Conservation (phyloP, 176 grass and related monocot genomes). For the Juncus effusus region DNA sequence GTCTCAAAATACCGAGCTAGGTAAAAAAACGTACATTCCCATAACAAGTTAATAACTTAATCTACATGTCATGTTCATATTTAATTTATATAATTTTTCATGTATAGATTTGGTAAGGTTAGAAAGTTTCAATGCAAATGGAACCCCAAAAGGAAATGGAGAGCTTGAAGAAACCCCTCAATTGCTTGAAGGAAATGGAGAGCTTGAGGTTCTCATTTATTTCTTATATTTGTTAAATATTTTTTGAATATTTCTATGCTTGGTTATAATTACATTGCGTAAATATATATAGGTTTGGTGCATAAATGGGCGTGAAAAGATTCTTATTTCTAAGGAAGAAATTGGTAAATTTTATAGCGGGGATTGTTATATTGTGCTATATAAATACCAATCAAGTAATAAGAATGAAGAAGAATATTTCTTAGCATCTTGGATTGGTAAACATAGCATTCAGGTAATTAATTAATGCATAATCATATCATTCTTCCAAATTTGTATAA, state of each 20-base stretch:
- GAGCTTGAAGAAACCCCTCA: conserved; percentile 66
- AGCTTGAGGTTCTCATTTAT: conserved; percentile 63
- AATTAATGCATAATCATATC: not conserved
- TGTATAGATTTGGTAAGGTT: conserved; percentile 57
- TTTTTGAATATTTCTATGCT: conserved; percentile 9
- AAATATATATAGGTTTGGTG: conserved; percentile 74
- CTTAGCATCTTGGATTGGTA: conserved; percentile 86
- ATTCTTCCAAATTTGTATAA: conserved; percentile 15
- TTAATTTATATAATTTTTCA: conserved; percentile 32
- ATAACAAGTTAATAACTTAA: conserved; percentile 58
- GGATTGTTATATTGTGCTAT: conserved; percentile 92
- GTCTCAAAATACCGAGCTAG: conserved; percentile 42
- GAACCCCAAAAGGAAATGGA: conserved; percentile 24
- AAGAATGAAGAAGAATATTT: conserved; percentile 95
- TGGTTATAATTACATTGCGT: not conserved
- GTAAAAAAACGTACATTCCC: conserved; percentile 34
- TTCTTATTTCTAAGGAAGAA: conserved; percentile 69
- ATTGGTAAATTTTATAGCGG: conserved; percentile 85
- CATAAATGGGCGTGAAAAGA: conserved; percentile 56
- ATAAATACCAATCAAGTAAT: conserved; percentile 78
- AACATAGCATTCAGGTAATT: conserved; percentile 47
- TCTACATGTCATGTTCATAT: conserved; percentile 33
- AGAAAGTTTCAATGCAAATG: conserved; percentile 69
- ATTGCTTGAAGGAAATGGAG: conserved; percentile 68
- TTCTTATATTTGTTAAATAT: conserved; percentile 8